Percentiles rank a stretch among this genome's conserved stretches.
phyloP scores from a whole-genome alignment of 1,284 basidiomycete species.

The Ustilago cynodontis region DNA sequence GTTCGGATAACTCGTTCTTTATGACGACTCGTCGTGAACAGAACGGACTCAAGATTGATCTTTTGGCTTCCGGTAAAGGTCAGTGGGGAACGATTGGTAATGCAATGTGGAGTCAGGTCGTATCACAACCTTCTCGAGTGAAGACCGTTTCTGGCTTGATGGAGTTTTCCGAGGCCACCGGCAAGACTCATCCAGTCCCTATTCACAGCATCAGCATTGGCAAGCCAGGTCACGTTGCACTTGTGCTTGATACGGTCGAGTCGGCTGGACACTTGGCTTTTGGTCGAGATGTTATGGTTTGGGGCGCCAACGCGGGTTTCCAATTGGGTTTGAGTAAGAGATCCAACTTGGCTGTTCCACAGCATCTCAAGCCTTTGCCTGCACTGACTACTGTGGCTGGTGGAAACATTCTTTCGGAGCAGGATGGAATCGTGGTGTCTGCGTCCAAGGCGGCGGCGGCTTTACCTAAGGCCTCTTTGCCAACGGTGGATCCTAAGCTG shows the following conservation, averaged over 20 bases:
- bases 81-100: slow-evolving; percentile 89
- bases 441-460: slow-evolving; percentile 25
- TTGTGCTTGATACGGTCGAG: slow-evolving; percentile 64
- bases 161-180: slow-evolving; percentile 68
- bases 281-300: slow-evolving; percentile 74
- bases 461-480: slow-evolving; percentile 15
- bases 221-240: slow-evolving; percentile 74
- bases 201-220: slow-evolving; percentile 81
- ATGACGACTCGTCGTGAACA: slow-evolving; percentile 41
- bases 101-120: slow-evolving; percentile 80
- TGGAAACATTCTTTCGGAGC: slow-evolving; percentile 29
- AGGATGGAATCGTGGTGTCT: slow-evolving; percentile 28
- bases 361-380: slow-evolving; percentile 73
- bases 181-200: slow-evolving; percentile 75
- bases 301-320: slow-evolving; percentile 70
- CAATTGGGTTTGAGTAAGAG: slow-evolving; percentile 81
- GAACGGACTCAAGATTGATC: slow-evolving; percentile 72
- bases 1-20: slow-evolving; percentile 65
- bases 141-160: slow-evolving; percentile 85
- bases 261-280: slow-evolving; percentile 68
- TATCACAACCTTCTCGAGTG: slow-evolving; percentile 79
- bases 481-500: slow-evolving; percentile 31
- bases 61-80: slow-evolving; percentile 85
- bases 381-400: slow-evolving; percentile 35
- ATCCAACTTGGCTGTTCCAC: slow-evolving; percentile 79